A percentile compares a stretch with the other conserved stretches of the same genome.
These are phyloP conservation scores for Phalaenopsis hybrid DNA, from an alignment of 116 monocot genomes.

Conservation along the genomic window DNA sequence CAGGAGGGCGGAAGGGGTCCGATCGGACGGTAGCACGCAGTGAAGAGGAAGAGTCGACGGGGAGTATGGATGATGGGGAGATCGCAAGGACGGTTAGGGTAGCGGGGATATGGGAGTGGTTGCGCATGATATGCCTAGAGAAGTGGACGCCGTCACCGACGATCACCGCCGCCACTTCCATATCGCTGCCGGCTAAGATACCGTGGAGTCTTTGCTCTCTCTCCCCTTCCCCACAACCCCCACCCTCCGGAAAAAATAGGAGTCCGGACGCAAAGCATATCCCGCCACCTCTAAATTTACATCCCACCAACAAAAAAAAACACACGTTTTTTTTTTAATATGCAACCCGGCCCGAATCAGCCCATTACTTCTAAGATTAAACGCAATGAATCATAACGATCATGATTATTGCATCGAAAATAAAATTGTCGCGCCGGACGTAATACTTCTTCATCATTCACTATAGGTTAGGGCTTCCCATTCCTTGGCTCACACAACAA, in stretches of 20 bases:
- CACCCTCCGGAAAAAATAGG: neutral
- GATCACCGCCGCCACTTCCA: slow-evolving; percentile 21
- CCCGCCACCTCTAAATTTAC: no score
- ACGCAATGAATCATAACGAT: no score
- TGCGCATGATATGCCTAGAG: slow-evolving; percentile 3
- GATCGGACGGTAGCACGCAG: slow-evolving; percentile 14
- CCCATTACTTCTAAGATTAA: no score
- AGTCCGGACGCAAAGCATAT: no score
- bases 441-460: no score
- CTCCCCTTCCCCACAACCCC: neutral
- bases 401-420: no score
- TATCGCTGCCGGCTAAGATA: neutral
- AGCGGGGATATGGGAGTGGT: slow-evolving; percentile 8
- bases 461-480: no score
- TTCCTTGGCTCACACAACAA: no score
- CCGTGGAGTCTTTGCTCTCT: neutral
- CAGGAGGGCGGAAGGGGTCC: slow-evolving; percentile 12
- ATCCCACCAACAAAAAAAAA: no score
- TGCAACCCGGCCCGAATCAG: no score
- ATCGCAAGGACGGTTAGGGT: slow-evolving; percentile 3
- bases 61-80: slow-evolving; percentile 9
- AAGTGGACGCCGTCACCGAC: slow-evolving; percentile 7
- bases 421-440: no score
- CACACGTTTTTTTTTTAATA: no score
- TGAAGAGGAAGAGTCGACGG: slow-evolving; percentile 7